These are phyloP conservation scores for Amyloporia xantha DNA, from an alignment of 768 basidiomycete genomes.

Conservation along the genomic window DNA sequence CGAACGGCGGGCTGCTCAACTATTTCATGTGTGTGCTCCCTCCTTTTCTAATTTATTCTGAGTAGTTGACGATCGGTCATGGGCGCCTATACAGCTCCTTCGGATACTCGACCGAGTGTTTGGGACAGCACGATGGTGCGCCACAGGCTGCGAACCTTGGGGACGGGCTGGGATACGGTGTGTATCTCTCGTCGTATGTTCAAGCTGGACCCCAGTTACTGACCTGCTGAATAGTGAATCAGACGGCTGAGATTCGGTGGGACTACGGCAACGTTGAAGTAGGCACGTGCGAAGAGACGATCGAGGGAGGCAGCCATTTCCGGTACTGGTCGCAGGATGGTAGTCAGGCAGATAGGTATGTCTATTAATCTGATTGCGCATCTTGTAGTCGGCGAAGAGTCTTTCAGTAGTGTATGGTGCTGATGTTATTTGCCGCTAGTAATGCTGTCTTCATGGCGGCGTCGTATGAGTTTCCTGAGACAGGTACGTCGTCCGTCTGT, in stretches of 20 bases:
- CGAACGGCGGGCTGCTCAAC: slow-evolving; percentile 71
- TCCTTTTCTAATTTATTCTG: too few species aligned
- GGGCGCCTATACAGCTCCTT: slow-evolving; percentile 43
- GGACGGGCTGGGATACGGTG: slow-evolving; percentile 70
- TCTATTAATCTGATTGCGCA: background rate
- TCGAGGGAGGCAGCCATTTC: slow-evolving; percentile 83
- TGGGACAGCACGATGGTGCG: slow-evolving; percentile 72
- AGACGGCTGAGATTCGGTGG: slow-evolving; percentile 80
- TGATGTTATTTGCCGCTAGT: slow-evolving; percentile 27
- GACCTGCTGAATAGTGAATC: slow-evolving; percentile 46
- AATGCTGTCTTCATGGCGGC: slow-evolving; percentile 71
- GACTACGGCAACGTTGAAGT: slow-evolving; percentile 74
- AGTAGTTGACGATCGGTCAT: too few species aligned
- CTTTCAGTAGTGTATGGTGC: background rate
- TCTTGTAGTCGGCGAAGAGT: too few species aligned
- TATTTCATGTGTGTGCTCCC: slow-evolving; percentile 69
- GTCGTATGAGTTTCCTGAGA: slow-evolving; percentile 66
- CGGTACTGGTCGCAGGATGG: slow-evolving; percentile 88
- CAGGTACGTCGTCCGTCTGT: slow-evolving; percentile 33
- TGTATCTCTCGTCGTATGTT: slow-evolving; percentile 21
- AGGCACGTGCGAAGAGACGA: slow-evolving; percentile 83
- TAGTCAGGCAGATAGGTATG: slow-evolving; percentile 47
- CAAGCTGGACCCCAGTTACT: background rate
- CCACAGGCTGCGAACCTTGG: slow-evolving; percentile 74
- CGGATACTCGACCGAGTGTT: slow-evolving; percentile 69